Evolutionary conservation across 139 green algal species (phyloP), one percentile per base, ranked within the genome.

Genomic region (Astrephomene gubernaculifera): DNA sequence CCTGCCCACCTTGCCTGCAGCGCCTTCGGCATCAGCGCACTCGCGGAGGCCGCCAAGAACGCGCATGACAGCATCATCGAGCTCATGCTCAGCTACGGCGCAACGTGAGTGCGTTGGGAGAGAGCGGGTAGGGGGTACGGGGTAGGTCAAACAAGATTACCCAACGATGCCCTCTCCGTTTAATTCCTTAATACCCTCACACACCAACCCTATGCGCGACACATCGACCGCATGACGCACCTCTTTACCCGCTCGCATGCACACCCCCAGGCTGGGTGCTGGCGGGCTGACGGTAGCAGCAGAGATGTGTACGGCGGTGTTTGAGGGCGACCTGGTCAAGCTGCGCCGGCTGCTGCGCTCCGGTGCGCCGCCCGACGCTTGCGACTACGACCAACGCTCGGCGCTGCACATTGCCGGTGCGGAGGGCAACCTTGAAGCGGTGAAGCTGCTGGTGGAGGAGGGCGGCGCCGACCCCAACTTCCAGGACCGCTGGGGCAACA

Each of bases 361-460:
- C 9, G 91, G 89, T 1, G 91, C 90, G 6, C 53, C 87, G n/a
- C 83, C 91, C 33, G 68, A 95, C 64, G 61, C 86, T 5, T 81
- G 75, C 1, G 92, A 95, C 87, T 95, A 94, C 71, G 92, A 96
- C 86, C 67, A 87, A 70, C 89, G 93, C 71, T 92, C 83, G 29
- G 81, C 93, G 6, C 87, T 95, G 57, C 93, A 96, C 88, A 93
- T 95, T 71, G 88, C 83, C 25, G 93, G 92, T 3, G 89, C 92
- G 0, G 91, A 95, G 64, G 91, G 90, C 75, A 93, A 94, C 73
- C 54, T 91, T 9, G 79, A 36, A 33, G 68, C 71, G 8, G 86
- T 90, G 36, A 81, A 87, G 72, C 41, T 83, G 61, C 63, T 87
- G 33, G 21, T 87, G 0, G 71, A 87, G 45, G 72, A 87, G 63